Percentiles rank a stretch among this genome's conserved stretches.
Conservation (phyloP, 352 stramenopile species). For the Globisporangium irregulare region DNA sequence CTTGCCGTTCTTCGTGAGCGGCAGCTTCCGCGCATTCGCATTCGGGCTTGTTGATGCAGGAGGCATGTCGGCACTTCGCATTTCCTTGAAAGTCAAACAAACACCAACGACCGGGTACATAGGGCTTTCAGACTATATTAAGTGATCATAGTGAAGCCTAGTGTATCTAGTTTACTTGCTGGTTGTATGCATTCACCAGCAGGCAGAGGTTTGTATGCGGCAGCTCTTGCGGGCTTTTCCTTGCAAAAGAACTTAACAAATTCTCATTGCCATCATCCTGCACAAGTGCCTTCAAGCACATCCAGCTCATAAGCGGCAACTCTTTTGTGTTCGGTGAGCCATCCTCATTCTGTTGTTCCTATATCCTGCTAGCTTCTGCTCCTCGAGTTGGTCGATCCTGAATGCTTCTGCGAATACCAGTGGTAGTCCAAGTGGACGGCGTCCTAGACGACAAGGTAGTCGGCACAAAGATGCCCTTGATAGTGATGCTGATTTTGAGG, state of each 20-base stretch:
- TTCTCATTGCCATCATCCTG: too few species aligned
- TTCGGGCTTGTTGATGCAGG: not conserved
- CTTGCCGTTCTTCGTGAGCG: slow-evolving; percentile 22
- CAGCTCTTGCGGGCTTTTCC: too few species aligned
- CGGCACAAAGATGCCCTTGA: not conserved
- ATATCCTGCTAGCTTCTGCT: not conserved
- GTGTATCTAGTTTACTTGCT: too few species aligned
- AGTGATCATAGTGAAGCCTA: too few species aligned
- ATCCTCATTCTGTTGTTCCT: too few species aligned
- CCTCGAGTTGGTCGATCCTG: not conserved
- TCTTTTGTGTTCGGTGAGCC: too few species aligned
- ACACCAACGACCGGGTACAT: not conserved
- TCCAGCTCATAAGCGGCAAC: too few species aligned
- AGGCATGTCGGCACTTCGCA: not conserved
- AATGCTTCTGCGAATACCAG: not conserved
- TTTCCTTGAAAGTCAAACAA: not conserved
- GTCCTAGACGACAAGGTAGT: not conserved
- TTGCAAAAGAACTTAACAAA: too few species aligned
- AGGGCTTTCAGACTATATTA: not conserved
- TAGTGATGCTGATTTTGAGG: not conserved
- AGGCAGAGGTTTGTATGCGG: too few species aligned
- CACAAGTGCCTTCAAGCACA: too few species aligned
- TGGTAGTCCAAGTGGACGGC: not conserved
- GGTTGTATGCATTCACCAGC: too few species aligned
- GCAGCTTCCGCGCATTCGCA: slow-evolving; percentile 3